Percentiles rank a stretch among this genome's conserved stretches.
Conservation (phyloP, 2,329 filamentous ascomycete genomes). For the Fusarium anthophilum region DNA sequence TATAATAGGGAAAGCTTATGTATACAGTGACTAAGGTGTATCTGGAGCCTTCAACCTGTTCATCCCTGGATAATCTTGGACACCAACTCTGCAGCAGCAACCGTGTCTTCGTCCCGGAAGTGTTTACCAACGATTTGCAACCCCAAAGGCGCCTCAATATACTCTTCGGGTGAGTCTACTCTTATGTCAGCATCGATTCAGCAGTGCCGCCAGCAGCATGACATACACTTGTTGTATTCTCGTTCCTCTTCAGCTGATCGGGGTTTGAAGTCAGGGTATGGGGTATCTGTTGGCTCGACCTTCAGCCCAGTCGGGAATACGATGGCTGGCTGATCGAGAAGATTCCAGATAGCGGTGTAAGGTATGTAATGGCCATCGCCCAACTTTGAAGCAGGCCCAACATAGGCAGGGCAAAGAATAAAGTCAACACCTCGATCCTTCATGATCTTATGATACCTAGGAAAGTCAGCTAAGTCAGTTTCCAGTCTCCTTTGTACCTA, state of each 20-base stretch:
- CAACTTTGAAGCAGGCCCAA: background rate
- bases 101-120: background rate
- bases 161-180: background rate
- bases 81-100: background rate
- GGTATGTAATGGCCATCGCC: background rate
- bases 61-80: background rate
- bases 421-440: background rate
- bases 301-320: background rate
- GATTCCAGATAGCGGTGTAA: background rate
- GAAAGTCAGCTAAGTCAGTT: background rate
- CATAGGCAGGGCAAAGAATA: background rate
- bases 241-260: background rate
- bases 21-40: background rate
- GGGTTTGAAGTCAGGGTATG: background rate
- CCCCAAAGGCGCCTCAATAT: accelerated
- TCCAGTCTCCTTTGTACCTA: background rate
- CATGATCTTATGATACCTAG: background rate
- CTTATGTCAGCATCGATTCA: accelerated
- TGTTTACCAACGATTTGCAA: background rate
- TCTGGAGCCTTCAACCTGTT: background rate
- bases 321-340: background rate
- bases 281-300: background rate
- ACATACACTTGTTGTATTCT: background rate
- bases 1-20: background rate
- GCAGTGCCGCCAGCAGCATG: accelerated